Percentiles rank a stretch among this genome's conserved stretches.
Conservation (phyloP, 2,329 filamentous ascomycete genomes). For the Conoideocrella luteorostrata region DNA sequence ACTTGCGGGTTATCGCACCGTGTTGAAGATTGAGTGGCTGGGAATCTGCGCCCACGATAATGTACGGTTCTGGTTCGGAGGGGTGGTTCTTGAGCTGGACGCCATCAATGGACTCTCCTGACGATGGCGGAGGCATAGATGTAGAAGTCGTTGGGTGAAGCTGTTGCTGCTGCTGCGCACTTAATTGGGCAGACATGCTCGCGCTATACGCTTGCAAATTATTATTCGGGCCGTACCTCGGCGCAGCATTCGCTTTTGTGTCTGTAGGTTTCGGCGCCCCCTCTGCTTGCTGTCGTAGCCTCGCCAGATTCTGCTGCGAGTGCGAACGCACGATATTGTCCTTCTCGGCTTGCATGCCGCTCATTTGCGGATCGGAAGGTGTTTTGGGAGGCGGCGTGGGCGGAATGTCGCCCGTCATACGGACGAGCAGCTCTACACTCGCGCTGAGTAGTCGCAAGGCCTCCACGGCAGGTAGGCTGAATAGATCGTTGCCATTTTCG, state of each 20-base stretch:
- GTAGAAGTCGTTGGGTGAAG: background rate
- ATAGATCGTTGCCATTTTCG: constrained; percentile 55
- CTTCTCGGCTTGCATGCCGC: constrained; percentile 56
- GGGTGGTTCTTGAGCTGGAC: constrained; percentile 40
- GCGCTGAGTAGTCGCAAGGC: constrained; percentile 76
- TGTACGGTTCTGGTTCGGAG: constrained; percentile 41
- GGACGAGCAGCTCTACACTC: constrained; percentile 64
- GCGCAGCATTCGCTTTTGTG: background rate
- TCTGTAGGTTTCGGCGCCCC: constrained; percentile 14
- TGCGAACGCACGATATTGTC: constrained; percentile 52
- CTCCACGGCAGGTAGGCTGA: constrained; percentile 62
- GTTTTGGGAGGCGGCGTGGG: constrained; percentile 66
- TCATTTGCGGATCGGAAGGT: constrained; percentile 60
- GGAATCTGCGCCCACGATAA: constrained; percentile 61
- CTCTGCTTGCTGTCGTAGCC: constrained; percentile 36
- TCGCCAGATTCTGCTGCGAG: constrained; percentile 47
- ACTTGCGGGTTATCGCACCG: constrained; percentile 80
- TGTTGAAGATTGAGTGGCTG: constrained; percentile 73
- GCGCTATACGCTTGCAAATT: constrained; percentile 21
- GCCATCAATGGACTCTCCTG: constrained; percentile 43
- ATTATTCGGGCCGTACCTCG: constrained; percentile 8
- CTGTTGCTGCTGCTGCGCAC: constrained; percentile 8
- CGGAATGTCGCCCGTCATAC: constrained; percentile 69
- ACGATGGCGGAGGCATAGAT: background rate
- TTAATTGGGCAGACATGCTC: constrained; percentile 20